phyloP scores from a whole-genome alignment of 495 filamentous ascomycete species.

The Daldinia vernicosa region DNA sequence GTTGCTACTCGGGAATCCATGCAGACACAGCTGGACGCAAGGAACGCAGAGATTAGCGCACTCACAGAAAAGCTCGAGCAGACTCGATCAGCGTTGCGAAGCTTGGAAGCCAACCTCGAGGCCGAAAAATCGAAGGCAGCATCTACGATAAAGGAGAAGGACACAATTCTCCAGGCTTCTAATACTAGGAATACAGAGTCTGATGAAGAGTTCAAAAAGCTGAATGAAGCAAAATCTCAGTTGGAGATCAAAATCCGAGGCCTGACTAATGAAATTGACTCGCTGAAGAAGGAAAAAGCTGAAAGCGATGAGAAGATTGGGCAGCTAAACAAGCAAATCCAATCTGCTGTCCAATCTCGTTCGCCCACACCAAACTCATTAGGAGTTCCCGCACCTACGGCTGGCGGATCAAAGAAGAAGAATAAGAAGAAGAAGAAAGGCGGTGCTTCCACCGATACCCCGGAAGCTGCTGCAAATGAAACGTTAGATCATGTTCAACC shows the following conservation, averaged over 20 bases:
- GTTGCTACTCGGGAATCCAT: conserved; percentile 62
- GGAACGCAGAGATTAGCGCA: conserved; percentile 55
- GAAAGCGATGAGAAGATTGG: conserved; percentile 46
- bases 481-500: conserved; percentile 42
- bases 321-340: conserved; percentile 50
- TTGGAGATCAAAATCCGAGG: conserved; percentile 46
- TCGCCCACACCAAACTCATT: conserved; percentile 21
- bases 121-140: conserved; percentile 55
- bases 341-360: conserved; percentile 26
- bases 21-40: conserved; percentile 59
- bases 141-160: conserved; percentile 51
- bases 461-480: conserved; percentile 41
- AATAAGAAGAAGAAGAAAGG: conserved; percentile 92
- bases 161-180: conserved; percentile 41
- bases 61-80: conserved; percentile 63
- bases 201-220: conserved; percentile 46
- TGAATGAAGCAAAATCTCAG: conserved; percentile 44
- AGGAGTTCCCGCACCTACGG: conserved; percentile 28
- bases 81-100: conserved; percentile 59
- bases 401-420: conserved; percentile 72
- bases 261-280: conserved; percentile 50
- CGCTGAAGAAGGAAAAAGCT: conserved; percentile 48
- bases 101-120: conserved; percentile 63
- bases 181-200: conserved; percentile 50
- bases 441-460: conserved; percentile 50